These are phyloP conservation scores for Boletus subluridellus DNA, from an alignment of 1,284 basidiomycete species.

Conservation along the genomic window DNA sequence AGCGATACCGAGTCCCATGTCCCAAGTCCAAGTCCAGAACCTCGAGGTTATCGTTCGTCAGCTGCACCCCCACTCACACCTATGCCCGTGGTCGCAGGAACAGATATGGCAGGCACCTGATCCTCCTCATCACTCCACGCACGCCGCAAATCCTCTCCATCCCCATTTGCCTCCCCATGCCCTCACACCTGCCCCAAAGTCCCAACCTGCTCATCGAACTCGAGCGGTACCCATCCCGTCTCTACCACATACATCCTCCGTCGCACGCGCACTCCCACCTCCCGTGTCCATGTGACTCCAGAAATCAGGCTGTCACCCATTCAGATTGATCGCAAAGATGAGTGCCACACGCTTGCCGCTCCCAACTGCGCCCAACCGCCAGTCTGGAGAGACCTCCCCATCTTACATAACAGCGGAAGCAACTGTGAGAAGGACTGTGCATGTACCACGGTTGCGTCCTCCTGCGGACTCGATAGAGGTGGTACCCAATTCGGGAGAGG, in stretches of 20 bases:
- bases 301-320: slow-evolving; percentile 67
- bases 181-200: no score
- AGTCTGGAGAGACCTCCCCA: no score
- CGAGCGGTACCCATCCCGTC: slow-evolving; percentile 45
- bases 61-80: no score
- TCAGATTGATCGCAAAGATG: slow-evolving; percentile 73
- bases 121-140: no score
- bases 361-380: no score
- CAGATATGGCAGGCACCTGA: background rate
- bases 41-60: no score
- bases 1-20: background rate
- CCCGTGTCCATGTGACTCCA: slow-evolving; percentile 55
- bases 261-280: background rate
- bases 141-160: slow-evolving; percentile 18
- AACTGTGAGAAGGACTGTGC: slow-evolving; percentile 56
- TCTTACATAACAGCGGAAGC: no score
- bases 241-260: background rate
- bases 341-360: slow-evolving; percentile 62
- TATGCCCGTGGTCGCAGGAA: background rate
- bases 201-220: slow-evolving; percentile 75
- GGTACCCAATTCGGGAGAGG: no score
- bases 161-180: slow-evolving; percentile 25
- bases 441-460: no score
- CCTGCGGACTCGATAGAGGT: no score
- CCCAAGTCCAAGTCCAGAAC: background rate